Conservation (phyloP, 345 rosid species). For the Eucalyptus cladocalyx region DNA sequence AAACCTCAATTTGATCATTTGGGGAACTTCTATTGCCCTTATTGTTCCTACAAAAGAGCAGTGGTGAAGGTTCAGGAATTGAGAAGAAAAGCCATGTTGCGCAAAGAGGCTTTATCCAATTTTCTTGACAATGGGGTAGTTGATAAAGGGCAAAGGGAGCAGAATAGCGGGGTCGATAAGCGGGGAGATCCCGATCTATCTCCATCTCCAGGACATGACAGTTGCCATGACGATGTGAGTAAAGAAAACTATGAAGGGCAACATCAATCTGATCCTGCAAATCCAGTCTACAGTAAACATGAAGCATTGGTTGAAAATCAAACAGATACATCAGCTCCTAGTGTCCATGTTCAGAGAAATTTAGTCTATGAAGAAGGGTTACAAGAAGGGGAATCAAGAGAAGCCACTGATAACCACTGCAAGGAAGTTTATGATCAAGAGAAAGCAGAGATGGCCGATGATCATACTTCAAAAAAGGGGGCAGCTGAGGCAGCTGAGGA, state of each 20-base stretch:
- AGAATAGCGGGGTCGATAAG: not conserved
- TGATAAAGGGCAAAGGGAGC: not conserved
- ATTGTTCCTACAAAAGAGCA: slow-evolving; percentile 43
- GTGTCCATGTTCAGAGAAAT: not conserved
- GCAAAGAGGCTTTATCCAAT: slow-evolving; percentile 2
- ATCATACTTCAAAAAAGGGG: not conserved
- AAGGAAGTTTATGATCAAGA: not conserved
- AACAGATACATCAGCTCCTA: not conserved
- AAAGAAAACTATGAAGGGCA: not conserved
- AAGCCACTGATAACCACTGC: not conserved
- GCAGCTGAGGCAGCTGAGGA: not conserved
- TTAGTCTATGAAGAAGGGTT: not conserved
- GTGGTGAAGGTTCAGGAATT: slow-evolving; percentile 1
- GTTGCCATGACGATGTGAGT: not conserved
- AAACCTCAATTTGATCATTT: slow-evolving; percentile 22
- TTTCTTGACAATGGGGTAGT: slow-evolving; percentile 4
- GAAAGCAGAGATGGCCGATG: not conserved
- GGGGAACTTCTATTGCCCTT: slow-evolving; percentile 54
- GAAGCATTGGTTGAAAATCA: not conserved
- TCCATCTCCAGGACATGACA: not conserved
- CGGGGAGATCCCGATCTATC: not conserved
- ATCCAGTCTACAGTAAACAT: not conserved
- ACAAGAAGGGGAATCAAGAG: not conserved
- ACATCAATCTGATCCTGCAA: not conserved
- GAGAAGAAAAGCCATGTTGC: slow-evolving; percentile 16